These are phyloP conservation scores for Diutina neorugosa DNA, from an alignment of 1,139 yeast species.

Conservation along the genomic window DNA sequence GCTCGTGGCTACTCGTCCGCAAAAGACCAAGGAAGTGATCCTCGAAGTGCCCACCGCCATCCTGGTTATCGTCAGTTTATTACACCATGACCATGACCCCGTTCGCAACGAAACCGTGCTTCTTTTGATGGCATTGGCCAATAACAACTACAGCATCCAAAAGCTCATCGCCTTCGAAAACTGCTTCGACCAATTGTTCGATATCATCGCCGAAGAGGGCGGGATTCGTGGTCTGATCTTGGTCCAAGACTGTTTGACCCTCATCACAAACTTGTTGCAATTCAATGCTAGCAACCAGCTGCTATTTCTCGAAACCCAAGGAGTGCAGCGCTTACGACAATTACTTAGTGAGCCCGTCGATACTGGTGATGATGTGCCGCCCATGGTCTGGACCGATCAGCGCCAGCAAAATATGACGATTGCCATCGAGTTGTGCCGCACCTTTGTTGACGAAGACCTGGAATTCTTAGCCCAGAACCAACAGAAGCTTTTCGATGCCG, in stretches of 20 bases:
- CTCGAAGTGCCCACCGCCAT: slow-evolving; percentile 69
- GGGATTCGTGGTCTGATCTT: slow-evolving; percentile 84
- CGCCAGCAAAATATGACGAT: slow-evolving; percentile 52
- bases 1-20: slow-evolving; percentile 64
- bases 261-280: slow-evolving; percentile 59
- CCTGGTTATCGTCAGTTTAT: slow-evolving; percentile 55
- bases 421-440: slow-evolving; percentile 59
- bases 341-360: slow-evolving; percentile 51
- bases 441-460: slow-evolving; percentile 67
- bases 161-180: slow-evolving; percentile 92
- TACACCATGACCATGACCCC: slow-evolving; percentile 76
- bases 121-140: slow-evolving; percentile 71
- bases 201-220: slow-evolving; percentile 75
- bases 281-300: slow-evolving; percentile 89
- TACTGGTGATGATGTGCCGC: slow-evolving; percentile 18
- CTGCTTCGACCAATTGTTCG: slow-evolving; percentile 72
- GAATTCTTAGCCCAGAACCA: slow-evolving; percentile 57
- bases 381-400: slow-evolving; percentile 57
- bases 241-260: slow-evolving; percentile 78
- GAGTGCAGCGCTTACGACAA: slow-evolving; percentile 51
- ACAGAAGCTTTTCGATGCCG: slow-evolving; percentile 44
- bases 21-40: slow-evolving; percentile 62
- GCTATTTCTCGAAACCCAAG: slow-evolving; percentile 74
- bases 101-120: slow-evolving; percentile 80
- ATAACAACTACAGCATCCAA: slow-evolving; percentile 78